Evolutionary conservation across 2,329 filamentous ascomycete species (phyloP).

Genomic region (Sporothrix pallida): DNA sequence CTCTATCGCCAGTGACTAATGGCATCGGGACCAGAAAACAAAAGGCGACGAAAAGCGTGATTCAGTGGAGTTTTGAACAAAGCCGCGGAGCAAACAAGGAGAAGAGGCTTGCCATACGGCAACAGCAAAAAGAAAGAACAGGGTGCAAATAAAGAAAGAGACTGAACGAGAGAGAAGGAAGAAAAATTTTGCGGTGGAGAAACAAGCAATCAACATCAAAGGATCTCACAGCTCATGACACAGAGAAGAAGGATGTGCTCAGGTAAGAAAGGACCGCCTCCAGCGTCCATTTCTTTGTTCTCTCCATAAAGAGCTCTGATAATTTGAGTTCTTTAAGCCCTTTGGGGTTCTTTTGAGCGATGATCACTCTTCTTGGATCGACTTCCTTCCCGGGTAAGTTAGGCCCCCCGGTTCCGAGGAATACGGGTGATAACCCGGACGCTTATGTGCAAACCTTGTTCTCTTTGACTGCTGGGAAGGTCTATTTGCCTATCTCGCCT

Average conservation of each 20-base stretch:
- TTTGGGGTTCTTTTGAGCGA: not conserved
- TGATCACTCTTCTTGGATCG: not conserved
- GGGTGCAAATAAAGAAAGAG: not conserved
- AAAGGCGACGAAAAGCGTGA: not conserved
- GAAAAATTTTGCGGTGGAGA: not conserved
- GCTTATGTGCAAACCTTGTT: not conserved
- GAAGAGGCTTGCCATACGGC: not conserved
- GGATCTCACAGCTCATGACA: not conserved
- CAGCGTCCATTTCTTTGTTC: constrained; percentile 3
- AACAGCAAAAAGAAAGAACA: not conserved
- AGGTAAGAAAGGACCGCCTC: not conserved
- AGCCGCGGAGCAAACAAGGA: not conserved
- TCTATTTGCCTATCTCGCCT: not conserved
- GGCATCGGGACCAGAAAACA: not conserved
- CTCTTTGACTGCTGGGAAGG: not conserved
- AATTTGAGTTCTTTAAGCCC: not conserved
- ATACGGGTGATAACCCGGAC: not conserved
- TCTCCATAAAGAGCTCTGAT: not conserved
- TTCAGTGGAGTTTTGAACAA: not conserved
- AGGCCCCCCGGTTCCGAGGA: not conserved
- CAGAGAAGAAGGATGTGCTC: not conserved
- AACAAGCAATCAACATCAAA: not conserved
- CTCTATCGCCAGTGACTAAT: constrained; percentile 6
- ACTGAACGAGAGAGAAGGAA: constrained; percentile 7
- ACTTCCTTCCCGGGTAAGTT: not conserved